These are phyloP conservation scores for Tinospora cordifolia DNA, from an alignment of 164 flowering plant genomes.

Conservation along the genomic window DNA sequence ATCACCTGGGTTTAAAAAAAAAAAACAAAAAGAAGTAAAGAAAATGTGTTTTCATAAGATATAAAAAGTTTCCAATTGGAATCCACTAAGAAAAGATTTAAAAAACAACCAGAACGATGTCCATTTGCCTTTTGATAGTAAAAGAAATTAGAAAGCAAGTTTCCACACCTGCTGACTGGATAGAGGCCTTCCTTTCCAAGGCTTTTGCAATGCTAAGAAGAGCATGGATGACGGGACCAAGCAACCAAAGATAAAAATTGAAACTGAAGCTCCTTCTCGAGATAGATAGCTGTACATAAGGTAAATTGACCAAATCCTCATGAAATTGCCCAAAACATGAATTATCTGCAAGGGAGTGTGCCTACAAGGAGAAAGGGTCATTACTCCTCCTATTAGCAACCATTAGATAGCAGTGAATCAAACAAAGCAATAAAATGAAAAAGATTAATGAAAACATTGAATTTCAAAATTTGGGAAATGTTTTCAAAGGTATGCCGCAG, in stretches of 20 bases:
- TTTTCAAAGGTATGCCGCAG: neutral
- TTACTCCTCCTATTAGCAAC: neutral
- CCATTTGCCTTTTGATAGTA: neutral
- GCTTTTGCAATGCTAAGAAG: slow-evolving; percentile 73
- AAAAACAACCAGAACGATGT: neutral
- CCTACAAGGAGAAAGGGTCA: slow-evolving; percentile 33
- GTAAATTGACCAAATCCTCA: slow-evolving; percentile 94
- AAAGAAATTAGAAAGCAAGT: neutral
- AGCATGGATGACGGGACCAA: slow-evolving; percentile 63
- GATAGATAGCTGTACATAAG: slow-evolving; percentile 67
- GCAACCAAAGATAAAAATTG: slow-evolving; percentile 71
- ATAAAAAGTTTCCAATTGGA: neutral
- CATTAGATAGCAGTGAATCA: neutral
- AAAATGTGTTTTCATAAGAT: slow-evolving; percentile 17
- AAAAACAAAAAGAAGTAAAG: slow-evolving; percentile 8
- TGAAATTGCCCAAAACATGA: slow-evolving; percentile 62
- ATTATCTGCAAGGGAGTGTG: slow-evolving; percentile 79
- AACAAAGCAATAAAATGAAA: neutral
- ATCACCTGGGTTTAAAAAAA: too few species aligned
- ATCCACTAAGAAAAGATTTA: slow-evolving; percentile 3
- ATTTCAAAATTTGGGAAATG: neutral
- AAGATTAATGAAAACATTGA: neutral
- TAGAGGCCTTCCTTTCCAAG: slow-evolving; percentile 94
- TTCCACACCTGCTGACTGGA: slow-evolving; percentile 66
- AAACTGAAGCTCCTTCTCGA: slow-evolving; percentile 63